These are phyloP conservation scores for Phaeosphaeriaceae sp. DNA, from an alignment of 2,329 filamentous ascomycete genomes.

Conservation along the genomic window DNA sequence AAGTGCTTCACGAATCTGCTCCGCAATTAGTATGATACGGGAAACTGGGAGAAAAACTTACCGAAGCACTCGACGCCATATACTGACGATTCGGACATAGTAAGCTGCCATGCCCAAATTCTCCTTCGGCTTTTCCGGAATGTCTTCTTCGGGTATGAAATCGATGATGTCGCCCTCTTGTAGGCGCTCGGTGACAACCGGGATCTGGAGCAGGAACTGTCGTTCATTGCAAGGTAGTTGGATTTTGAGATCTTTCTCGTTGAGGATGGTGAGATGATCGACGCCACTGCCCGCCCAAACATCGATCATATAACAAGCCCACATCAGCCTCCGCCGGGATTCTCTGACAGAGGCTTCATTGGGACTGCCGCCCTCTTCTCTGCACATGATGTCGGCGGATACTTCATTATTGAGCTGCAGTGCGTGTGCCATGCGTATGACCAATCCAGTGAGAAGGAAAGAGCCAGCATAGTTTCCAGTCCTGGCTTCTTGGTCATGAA, in stretches of 20 bases:
- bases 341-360: slow-evolving; percentile 41
- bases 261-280: slow-evolving; percentile 42
- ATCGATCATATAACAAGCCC: slow-evolving; percentile 45
- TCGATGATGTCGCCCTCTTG: slow-evolving; percentile 34
- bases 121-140: slow-evolving; percentile 37
- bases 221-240: slow-evolving; percentile 44
- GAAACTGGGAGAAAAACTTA: slow-evolving; percentile 5
- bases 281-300: slow-evolving; percentile 45
- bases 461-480: slow-evolving; percentile 42
- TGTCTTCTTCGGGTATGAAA: slow-evolving; percentile 28
- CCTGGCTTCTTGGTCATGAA: slow-evolving; percentile 42
- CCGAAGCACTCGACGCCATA: slow-evolving; percentile 41
- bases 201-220: slow-evolving; percentile 40
- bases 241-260: slow-evolving; percentile 42
- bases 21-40: not conserved
- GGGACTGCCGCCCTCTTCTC: slow-evolving; percentile 29
- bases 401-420: slow-evolving; percentile 42
- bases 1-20: slow-evolving; percentile 40
- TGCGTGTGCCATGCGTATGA: slow-evolving; percentile 42
- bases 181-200: slow-evolving; percentile 36
- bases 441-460: slow-evolving; percentile 40
- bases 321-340: slow-evolving; percentile 41
- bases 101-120: slow-evolving; percentile 43
- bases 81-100: slow-evolving; percentile 41
- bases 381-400: slow-evolving; percentile 34